phyloP scores from a whole-genome alignment of 805 yeast species.

The Suhomyces faveliae region DNA sequence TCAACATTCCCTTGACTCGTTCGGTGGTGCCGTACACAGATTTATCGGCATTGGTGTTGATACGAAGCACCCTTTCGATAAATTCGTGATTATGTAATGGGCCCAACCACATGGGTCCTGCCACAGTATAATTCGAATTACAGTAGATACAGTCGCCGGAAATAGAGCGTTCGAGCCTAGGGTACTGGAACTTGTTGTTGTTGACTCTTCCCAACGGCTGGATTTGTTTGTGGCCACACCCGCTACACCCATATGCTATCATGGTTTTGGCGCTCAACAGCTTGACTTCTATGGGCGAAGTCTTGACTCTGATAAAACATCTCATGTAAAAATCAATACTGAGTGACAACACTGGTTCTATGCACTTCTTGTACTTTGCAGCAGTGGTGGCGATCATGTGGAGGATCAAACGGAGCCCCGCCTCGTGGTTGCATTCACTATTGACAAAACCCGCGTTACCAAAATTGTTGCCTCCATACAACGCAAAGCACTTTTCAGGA shows the following conservation, averaged over 20 bases:
- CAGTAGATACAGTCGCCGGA: conserved; percentile 68
- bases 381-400: conserved; percentile 77
- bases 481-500: conserved; percentile 94
- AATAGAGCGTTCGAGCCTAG: conserved; percentile 18
- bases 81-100: conserved; percentile 69
- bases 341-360: conserved; percentile 82
- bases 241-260: conserved; percentile 79
- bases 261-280: conserved; percentile 73
- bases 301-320: conserved; percentile 72
- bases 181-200: conserved; percentile 54
- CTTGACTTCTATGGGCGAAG: conserved; percentile 81
- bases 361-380: conserved; percentile 81
- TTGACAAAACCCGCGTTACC: conserved; percentile 51
- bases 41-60: conserved; percentile 50
- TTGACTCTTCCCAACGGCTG: conserved; percentile 74
- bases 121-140: conserved; percentile 65
- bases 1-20: conserved; percentile 89
- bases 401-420: conserved; percentile 83
- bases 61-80: conserved; percentile 58
- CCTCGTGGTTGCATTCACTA: conserved; percentile 84
- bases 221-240: conserved; percentile 70
- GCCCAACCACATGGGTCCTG: conserved; percentile 94
- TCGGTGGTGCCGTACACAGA: conserved; percentile 73
- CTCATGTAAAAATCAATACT: conserved; percentile 93
- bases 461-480: conserved; percentile 89